These are phyloP conservation scores for Porphyrellus cyaneotinctus DNA, from an alignment of 768 basidiomycete genomes.

Conservation along the genomic window DNA sequence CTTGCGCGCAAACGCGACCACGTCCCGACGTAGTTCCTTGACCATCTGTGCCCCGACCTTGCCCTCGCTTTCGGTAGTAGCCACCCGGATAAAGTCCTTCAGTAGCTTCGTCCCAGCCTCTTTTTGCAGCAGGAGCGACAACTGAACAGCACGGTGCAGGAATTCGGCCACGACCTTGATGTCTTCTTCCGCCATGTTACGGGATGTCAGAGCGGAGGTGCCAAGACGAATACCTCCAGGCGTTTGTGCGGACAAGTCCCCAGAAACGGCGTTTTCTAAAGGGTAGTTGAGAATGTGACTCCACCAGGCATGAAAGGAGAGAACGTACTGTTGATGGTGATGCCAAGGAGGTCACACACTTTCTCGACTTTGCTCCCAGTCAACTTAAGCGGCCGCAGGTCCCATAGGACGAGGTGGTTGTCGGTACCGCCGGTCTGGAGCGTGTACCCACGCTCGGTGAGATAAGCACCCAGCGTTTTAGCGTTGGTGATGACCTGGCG, in stretches of 20 bases:
- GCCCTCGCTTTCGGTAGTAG: conserved; percentile 62
- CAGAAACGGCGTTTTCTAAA: conserved; percentile 92
- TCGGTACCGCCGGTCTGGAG: conserved; percentile 97
- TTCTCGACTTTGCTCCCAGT: conserved; percentile 99
- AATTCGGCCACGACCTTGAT: conserved; percentile 84
- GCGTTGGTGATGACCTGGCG: conserved; percentile 94
- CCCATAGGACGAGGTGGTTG: conserved; percentile 98
- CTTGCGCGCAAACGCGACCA: conserved; percentile 71
- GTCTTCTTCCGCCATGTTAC: conserved; percentile 86
- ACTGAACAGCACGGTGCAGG: conserved; percentile 92
- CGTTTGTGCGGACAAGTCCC: conserved; percentile 91
- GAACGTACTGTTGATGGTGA: conserved; percentile 88
- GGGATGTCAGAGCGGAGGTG: conserved; percentile 90
- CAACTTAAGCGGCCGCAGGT: conserved; percentile 88
- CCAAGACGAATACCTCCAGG: conserved; percentile 98
- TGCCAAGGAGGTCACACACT: conserved; percentile 93
- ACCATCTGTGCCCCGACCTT: conserved; percentile 70
- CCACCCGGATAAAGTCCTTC: conserved; percentile 91
- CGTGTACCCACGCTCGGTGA: conserved; percentile 82
- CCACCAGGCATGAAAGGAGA: background rate
- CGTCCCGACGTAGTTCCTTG: conserved; percentile 72
- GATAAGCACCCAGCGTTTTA: conserved; percentile 63
- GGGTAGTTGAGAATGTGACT: background rate
- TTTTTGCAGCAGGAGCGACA: conserved; percentile 84
- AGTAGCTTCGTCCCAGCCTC: conserved; percentile 93